Conservation (phyloP, 169 alveolate species). For the Toxoplasma gondii region DNA sequence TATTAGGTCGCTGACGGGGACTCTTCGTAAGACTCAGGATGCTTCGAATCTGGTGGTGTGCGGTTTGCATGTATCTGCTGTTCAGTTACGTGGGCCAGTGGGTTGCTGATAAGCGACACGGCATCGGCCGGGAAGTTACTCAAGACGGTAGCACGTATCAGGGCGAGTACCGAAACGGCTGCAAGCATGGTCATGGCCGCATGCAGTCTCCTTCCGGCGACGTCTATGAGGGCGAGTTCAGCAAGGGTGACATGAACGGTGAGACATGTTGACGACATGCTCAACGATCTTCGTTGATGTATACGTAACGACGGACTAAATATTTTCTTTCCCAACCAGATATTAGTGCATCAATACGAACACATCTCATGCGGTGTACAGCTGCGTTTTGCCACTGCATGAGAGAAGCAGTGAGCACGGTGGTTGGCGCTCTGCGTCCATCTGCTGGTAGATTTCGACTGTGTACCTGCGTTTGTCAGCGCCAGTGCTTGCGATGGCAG, state of each 20-base stretch:
- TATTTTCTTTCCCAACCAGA: constrained; percentile 70
- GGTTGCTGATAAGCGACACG: constrained; percentile 79
- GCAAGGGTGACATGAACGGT: constrained; percentile 82
- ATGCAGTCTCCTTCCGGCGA: constrained; percentile 80
- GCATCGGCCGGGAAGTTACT: constrained; percentile 75
- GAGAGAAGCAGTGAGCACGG: too few relatives aligned
- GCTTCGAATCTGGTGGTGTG: too few relatives aligned
- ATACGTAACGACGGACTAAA: constrained; percentile 73
- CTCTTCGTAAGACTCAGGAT: too few relatives aligned
- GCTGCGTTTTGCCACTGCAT: too few relatives aligned
- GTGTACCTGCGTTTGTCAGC: too few relatives aligned
- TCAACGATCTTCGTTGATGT: constrained; percentile 71
- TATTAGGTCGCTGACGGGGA: too few relatives aligned
- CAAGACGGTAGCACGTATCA: constrained; percentile 77
- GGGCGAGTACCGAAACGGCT: constrained; percentile 79
- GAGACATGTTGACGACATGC: constrained; percentile 66
- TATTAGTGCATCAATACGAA: constrained; percentile 70
- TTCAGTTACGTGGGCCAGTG: constrained; percentile 77
- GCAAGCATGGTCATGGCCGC: constrained; percentile 81
- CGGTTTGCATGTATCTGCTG: background rate
- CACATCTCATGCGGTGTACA: constrained; percentile 75
- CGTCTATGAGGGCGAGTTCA: constrained; percentile 77
- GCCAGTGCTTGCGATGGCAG: too few relatives aligned
- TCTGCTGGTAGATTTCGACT: too few relatives aligned
- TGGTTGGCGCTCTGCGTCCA: too few relatives aligned